Conservation (phyloP, 805 yeast species). For the Wickerhamiella azyma region DNA sequence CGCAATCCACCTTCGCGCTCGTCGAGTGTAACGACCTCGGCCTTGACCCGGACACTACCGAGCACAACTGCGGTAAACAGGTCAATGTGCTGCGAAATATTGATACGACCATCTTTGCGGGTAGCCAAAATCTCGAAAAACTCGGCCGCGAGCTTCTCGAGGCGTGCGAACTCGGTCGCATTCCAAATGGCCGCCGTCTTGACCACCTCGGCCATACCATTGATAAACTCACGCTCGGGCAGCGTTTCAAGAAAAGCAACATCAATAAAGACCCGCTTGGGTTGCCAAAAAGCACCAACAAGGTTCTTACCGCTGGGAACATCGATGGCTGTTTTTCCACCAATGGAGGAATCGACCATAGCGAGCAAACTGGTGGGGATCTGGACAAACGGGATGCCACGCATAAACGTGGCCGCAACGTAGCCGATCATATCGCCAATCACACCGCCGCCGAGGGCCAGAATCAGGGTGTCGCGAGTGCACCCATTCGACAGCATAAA, state of each 20-base stretch:
- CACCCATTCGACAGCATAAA: constrained; percentile 70
- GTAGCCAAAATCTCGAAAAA: constrained; percentile 56
- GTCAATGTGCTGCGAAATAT: constrained; percentile 54
- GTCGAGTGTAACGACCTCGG: constrained; percentile 83
- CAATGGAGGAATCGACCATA: constrained; percentile 97
- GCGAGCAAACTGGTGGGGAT: constrained; percentile 87
- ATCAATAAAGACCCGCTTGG: constrained; percentile 75
- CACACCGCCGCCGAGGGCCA: constrained; percentile 97
- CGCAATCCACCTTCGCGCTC: constrained; percentile 93
- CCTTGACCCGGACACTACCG: constrained; percentile 82
- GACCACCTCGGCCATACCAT: constrained; percentile 97
- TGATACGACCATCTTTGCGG: constrained; percentile 37
- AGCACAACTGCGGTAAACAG: constrained; percentile 66
- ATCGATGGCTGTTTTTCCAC: constrained; percentile 97
- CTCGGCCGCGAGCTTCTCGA: constrained; percentile 58
- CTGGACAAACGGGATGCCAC: constrained; percentile 90
- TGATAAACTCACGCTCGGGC: constrained; percentile 87
- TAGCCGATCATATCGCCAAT: constrained; percentile 98
- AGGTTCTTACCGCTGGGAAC: constrained; percentile 93
- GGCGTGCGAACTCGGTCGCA: constrained; percentile 69
- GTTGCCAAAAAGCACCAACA: constrained; percentile 97
- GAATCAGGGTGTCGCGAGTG: constrained; percentile 85
- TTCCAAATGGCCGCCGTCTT: constrained; percentile 98
- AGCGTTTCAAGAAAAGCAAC: constrained; percentile 73
- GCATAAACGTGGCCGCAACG: constrained; percentile 98